phyloP scores from a whole-genome alignment of 495 filamentous ascomycete species.

The Penicilliopsis zonata region DNA sequence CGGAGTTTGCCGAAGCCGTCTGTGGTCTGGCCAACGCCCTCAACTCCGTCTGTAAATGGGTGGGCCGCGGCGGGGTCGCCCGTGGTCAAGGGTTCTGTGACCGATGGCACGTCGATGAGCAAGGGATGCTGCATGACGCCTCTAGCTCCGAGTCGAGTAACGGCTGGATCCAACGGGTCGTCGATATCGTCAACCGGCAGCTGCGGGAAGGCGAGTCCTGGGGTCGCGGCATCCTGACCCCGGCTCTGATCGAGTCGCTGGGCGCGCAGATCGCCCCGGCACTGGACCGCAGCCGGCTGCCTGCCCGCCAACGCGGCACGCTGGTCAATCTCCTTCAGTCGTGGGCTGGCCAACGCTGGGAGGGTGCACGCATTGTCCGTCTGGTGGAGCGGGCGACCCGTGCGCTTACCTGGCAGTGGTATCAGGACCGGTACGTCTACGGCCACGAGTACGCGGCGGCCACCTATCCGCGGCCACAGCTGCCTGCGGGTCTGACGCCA shows the following conservation, averaged over 20 bases:
- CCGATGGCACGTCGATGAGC: constrained; percentile 88
- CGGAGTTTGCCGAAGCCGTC: constrained; percentile 93
- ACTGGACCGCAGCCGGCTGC: constrained; percentile 17
- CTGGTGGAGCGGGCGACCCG: constrained; percentile 77
- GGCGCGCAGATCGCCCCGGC: constrained; percentile 32
- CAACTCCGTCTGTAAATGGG: constrained; percentile 96
- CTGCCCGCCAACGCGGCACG: constrained; percentile 14
- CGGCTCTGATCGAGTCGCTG: constrained; percentile 36
- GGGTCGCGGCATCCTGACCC: constrained; percentile 65
- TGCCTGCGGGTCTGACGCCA: constrained; percentile 63
- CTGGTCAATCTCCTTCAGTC: constrained; percentile 39
- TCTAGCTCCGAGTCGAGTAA: constrained; percentile 43
- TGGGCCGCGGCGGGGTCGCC: constrained; percentile 74
- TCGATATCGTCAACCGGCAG: constrained; percentile 86
- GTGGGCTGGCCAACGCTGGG: constrained; percentile 73
- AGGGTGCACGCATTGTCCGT: constrained; percentile 77
- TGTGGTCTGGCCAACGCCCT: constrained; percentile 93
- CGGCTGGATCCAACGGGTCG: constrained; percentile 93
- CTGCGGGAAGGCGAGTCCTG: constrained; percentile 77
- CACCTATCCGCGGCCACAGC: constrained; percentile 60
- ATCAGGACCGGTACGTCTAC: constrained; percentile 67
- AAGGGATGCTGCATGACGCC: constrained; percentile 72
- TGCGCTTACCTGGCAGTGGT: constrained; percentile 73
- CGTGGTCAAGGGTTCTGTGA: constrained; percentile 62
- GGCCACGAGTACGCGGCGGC: constrained; percentile 41